phyloP scores from a whole-genome alignment of 495 filamentous ascomycete genomes.

The Lasiosphaeria ovina region DNA sequence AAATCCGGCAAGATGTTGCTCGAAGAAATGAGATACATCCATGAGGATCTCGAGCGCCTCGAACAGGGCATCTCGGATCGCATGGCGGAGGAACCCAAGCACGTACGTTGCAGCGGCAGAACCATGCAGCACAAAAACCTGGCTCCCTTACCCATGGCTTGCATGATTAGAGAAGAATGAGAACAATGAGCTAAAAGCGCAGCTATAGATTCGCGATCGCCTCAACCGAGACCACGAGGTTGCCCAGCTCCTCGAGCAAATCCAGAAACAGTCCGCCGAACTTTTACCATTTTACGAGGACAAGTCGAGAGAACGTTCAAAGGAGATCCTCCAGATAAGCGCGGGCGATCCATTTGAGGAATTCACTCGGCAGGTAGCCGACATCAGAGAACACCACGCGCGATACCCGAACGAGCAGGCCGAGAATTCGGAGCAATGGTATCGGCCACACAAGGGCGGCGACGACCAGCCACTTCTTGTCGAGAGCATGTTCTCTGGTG shows the following conservation, averaged over 20 bases:
- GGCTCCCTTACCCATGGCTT: neutral
- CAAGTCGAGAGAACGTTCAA: constrained; percentile 62
- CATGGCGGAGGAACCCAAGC: constrained; percentile 79
- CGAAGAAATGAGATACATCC: constrained; percentile 88
- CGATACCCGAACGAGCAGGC: constrained; percentile 92
- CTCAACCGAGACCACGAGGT: constrained; percentile 89
- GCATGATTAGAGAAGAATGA: neutral
- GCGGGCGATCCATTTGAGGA: constrained; percentile 88
- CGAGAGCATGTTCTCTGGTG: constrained; percentile 91
- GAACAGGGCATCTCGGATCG: constrained; percentile 93
- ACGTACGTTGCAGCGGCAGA: constrained; percentile 56
- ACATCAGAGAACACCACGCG: constrained; percentile 82
- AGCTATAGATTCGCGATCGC: constrained; percentile 73
- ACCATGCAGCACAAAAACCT: too few species aligned
- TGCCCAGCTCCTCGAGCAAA: constrained; percentile 77
- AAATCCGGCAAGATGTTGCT: constrained; percentile 61
- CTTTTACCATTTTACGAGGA: constrained; percentile 85
- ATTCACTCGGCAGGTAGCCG: constrained; percentile 80
- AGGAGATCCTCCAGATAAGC: constrained; percentile 79
- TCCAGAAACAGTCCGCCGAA: constrained; percentile 78
- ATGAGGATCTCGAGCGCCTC: constrained; percentile 92
- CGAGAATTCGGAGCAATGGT: constrained; percentile 91
- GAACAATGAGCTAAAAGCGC: neutral
- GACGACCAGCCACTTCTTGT: constrained; percentile 71
- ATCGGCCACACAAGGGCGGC: constrained; percentile 61